phyloP scores from a whole-genome alignment of 2,329 filamentous ascomycete genomes.

The Penicillium sp. region DNA sequence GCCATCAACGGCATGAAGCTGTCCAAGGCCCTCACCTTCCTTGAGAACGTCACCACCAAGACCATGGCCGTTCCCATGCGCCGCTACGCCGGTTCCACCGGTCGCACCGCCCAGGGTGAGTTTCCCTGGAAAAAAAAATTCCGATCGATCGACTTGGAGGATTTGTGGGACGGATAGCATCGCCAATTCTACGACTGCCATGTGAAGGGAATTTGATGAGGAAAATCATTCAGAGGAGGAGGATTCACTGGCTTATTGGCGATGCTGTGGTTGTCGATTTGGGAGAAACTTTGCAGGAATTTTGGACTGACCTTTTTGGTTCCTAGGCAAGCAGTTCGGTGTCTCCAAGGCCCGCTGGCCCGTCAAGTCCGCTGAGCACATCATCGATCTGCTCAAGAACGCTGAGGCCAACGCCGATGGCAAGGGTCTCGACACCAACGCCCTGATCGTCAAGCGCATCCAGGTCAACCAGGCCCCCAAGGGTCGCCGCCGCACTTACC shows the following conservation, averaged over 20 bases:
- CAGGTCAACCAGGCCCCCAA: conserved; percentile 99
- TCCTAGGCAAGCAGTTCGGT: conserved; percentile 94
- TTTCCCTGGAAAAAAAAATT: conserved; percentile 30
- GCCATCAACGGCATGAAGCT: conserved; percentile 99
- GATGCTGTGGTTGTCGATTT: conserved; percentile 8
- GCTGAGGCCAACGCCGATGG: conserved; percentile 95
- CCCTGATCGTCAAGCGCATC: conserved; percentile 99
- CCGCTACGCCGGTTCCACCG: conserved; percentile 93
- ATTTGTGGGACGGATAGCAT: conserved; percentile 7
- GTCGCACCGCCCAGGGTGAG: conserved; percentile 97
- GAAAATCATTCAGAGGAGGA: background rate
- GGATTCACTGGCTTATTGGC: conserved; percentile 1
- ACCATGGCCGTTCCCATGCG: conserved; percentile 98
- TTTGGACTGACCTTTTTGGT: conserved; percentile 19
- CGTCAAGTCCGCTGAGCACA: conserved; percentile 98
- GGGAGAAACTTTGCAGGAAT: conserved; percentile 7
- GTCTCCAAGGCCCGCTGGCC: conserved; percentile 98
- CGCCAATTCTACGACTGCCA: conserved; percentile 9
- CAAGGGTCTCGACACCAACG: conserved; percentile 96
- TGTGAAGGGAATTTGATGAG: background rate
- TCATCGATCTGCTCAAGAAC: conserved; percentile 96
- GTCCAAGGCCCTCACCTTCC: conserved; percentile 90
- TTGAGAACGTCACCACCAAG: conserved; percentile 97
- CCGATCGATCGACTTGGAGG: conserved; percentile 14
- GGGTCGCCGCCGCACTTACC: conserved; percentile 98